Evolutionary conservation across 2,329 filamentous ascomycete species (phyloP).

Genomic region (Diplodia intermedia): DNA sequence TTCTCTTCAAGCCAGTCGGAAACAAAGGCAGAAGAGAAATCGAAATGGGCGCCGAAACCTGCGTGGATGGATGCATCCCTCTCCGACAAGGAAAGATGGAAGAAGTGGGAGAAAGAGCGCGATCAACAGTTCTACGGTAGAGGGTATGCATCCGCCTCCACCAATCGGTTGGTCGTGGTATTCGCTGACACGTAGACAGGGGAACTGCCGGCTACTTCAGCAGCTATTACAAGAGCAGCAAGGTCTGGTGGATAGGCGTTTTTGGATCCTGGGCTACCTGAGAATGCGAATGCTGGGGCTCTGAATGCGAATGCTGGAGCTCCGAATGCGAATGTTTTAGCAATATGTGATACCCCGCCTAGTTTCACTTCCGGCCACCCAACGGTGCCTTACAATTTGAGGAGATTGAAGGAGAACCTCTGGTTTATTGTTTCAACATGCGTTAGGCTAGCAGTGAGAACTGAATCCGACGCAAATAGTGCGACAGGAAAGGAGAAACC

Average conservation of each 20-base stretch:
- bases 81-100: slow-evolving; percentile 6
- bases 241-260: slow-evolving; percentile 15
- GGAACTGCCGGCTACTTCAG: slow-evolving; percentile 17
- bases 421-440: too few relatives aligned
- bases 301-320: too few relatives aligned
- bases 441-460: too few relatives aligned
- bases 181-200: background rate
- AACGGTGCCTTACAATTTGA: too few relatives aligned
- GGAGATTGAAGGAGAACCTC: too few relatives aligned
- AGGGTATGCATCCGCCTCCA: background rate
- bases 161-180: too few relatives aligned
- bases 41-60: background rate
- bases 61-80: slow-evolving; percentile 21
- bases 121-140: slow-evolving; percentile 11
- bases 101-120: slow-evolving; percentile 24
- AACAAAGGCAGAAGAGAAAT: background rate
- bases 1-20: background rate
- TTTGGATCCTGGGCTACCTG: background rate
- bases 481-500: too few relatives aligned
- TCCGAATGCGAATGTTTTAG: too few relatives aligned
- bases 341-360: too few relatives aligned
- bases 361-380: too few relatives aligned
- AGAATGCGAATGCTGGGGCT: too few relatives aligned
- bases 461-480: too few relatives aligned
- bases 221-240: background rate